These are phyloP conservation scores for Pneumocystis canis DNA, from an alignment of 1,139 yeast genomes.

Conservation along the genomic window DNA sequence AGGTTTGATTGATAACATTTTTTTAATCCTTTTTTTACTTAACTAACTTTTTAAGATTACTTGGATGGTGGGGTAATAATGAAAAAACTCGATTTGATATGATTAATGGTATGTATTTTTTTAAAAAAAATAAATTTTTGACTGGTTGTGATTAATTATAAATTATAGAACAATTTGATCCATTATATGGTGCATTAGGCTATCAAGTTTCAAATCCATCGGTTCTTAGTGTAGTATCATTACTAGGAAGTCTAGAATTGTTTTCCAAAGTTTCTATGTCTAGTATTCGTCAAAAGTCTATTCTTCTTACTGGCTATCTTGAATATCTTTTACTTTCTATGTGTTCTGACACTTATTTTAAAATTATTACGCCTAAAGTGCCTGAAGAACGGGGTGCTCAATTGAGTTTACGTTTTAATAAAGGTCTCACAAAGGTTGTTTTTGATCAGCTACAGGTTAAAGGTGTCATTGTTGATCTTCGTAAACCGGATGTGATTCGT, in stretches of 20 bases:
- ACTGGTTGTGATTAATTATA: not conserved
- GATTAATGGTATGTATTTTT: slow-evolving; percentile 34
- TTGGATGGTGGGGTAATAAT: slow-evolving; percentile 98
- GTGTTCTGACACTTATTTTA: slow-evolving; percentile 27
- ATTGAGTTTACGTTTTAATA: slow-evolving; percentile 50
- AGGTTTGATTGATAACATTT: slow-evolving; percentile 11
- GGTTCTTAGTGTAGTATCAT: slow-evolving; percentile 63
- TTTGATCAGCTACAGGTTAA: slow-evolving; percentile 32
- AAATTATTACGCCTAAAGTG: slow-evolving; percentile 56
- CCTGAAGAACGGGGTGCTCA: slow-evolving; percentile 62
- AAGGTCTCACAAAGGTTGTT: slow-evolving; percentile 51
- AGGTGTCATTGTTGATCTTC: slow-evolving; percentile 73
- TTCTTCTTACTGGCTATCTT: slow-evolving; percentile 44
- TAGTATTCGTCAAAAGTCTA: slow-evolving; percentile 41
- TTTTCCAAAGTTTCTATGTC: slow-evolving; percentile 45
- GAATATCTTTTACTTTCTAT: slow-evolving; percentile 34
- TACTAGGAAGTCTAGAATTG: slow-evolving; percentile 50
- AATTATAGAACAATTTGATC: slow-evolving; percentile 39
- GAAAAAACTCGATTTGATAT: slow-evolving; percentile 55
- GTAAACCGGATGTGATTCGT: slow-evolving; percentile 77
- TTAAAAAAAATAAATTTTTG: not conserved
- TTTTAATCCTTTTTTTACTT: slow-evolving; percentile 20
- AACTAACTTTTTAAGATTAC: slow-evolving; percentile 47
- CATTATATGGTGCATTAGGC: slow-evolving; percentile 70
- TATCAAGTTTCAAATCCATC: slow-evolving; percentile 89